Conservation (phyloP, 2,329 filamentous ascomycete genomes). For the Plenodomus tracheiphilus region DNA sequence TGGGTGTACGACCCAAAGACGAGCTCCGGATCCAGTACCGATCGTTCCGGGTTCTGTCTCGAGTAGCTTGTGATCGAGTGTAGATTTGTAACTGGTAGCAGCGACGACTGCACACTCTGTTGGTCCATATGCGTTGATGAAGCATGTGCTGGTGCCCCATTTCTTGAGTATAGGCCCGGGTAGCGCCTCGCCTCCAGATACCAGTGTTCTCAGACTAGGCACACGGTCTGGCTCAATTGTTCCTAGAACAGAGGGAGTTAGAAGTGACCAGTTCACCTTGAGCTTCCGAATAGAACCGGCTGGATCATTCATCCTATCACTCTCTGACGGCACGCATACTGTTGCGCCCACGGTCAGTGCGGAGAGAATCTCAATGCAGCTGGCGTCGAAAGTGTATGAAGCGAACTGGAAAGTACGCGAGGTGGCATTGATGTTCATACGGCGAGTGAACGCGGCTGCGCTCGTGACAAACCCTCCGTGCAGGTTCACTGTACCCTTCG, state of each 20-base stretch:
- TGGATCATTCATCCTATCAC: conserved; percentile 57
- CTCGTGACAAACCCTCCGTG: conserved; percentile 62
- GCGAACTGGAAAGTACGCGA: conserved; percentile 61
- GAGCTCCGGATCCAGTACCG: conserved; percentile 35
- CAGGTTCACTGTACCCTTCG: conserved; percentile 65
- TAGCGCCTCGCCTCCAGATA: conserved; percentile 50
- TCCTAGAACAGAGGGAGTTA: conserved; percentile 41
- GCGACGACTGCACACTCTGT: conserved; percentile 38
- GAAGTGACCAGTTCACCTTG: conserved; percentile 32
- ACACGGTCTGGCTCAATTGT: conserved; percentile 47
- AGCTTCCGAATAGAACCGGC: conserved; percentile 46
- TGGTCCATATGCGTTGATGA: conserved; percentile 48
- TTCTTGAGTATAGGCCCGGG: conserved; percentile 47
- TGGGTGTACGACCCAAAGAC: conserved; percentile 48
- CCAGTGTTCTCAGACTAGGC: conserved; percentile 48
- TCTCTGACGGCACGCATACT: conserved; percentile 59
- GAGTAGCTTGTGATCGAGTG: conserved; percentile 27
- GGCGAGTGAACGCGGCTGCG: conserved; percentile 30
- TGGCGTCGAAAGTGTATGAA: conserved; percentile 60
- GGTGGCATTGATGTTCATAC: conserved; percentile 50
- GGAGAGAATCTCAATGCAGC: conserved; percentile 58
- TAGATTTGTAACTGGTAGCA: conserved; percentile 26
- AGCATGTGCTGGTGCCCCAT: conserved; percentile 48
- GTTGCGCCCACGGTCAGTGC: conserved; percentile 56
- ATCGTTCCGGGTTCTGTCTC: conserved; percentile 35